Evolutionary conservation across 495 filamentous ascomycete species (phyloP), one percentile per base, ranked within the genome.

Genomic region (Alectoria sarmentosa): DNA sequence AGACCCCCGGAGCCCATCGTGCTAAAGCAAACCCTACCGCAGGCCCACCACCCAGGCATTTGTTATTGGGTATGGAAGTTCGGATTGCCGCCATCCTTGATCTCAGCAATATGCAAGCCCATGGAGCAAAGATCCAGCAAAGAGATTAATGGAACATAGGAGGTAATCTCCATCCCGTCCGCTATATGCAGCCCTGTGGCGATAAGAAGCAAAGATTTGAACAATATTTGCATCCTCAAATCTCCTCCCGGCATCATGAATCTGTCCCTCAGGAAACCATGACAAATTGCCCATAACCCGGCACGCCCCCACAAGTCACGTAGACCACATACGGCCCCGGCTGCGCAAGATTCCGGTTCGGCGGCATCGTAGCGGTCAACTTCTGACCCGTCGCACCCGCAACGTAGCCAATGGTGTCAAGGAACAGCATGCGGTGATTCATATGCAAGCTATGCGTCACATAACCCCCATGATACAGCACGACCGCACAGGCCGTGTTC

Each of bases 241-340:
- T 32, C 5, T 44, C 38, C 38, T 46, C 4, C 17, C 44, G 30
- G 23, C 39, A 38, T 46, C 39, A 36, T 26, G 13, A 13, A 13
- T 14, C 14, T 19, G 32, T 46, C 41, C 48, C 30, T 66, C 37
- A 66, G n/a, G 64, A 66, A 7, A 66, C 65, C 65, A 63, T 66
- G 41, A 85, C 81, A 65, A 82, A 83, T 67, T 82, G 80, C 4
- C 83, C 83, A 65, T 82, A 56, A 41, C 73, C 76, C n/a, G 84
- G 84, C 39, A 86, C 77, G n/a, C 84, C 83, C 70, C 86, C 83
- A 23, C 76, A 77, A 23, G 85, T 72, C 42, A 85, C 81, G 69
- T 83, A 87, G n/a, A 86, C 71, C 39, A 86, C 78, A 70, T 86
- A 86, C 56, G 84, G 84, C 34, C 84, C 84, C 32, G 84, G 81